These are phyloP conservation scores for Claviceps africana DNA, from an alignment of 2,329 filamentous ascomycete species.

Conservation along the genomic window DNA sequence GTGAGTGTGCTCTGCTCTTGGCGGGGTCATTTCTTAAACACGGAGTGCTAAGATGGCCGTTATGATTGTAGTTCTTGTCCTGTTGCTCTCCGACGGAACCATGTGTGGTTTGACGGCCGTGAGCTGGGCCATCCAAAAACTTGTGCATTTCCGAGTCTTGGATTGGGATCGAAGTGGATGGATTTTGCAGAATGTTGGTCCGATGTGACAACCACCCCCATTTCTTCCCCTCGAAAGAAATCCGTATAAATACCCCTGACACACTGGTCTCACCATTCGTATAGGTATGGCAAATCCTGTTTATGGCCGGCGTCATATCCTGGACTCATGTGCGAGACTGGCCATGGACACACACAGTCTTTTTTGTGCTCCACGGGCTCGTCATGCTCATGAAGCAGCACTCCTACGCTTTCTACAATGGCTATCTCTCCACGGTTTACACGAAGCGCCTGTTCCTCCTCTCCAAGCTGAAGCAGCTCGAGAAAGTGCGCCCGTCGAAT, in stretches of 20 bases:
- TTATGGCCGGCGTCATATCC: slow-evolving; percentile 46
- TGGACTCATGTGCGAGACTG: slow-evolving; percentile 59
- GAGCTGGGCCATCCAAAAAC: slow-evolving; percentile 49
- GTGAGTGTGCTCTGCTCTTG: slow-evolving; percentile 15
- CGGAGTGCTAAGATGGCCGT: not conserved
- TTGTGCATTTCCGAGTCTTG: slow-evolving; percentile 44
- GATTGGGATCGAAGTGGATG: slow-evolving; percentile 57
- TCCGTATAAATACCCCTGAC: not conserved
- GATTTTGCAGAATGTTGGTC: slow-evolving; percentile 53
- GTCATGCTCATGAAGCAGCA: slow-evolving; percentile 78
- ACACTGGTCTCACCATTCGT: not conserved
- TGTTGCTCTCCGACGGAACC: slow-evolving; percentile 50
- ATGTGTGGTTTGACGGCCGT: slow-evolving; percentile 55
- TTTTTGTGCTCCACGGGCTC: slow-evolving; percentile 59
- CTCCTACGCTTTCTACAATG: slow-evolving; percentile 67
- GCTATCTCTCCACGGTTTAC: slow-evolving; percentile 50
- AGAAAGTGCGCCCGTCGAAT: slow-evolving; percentile 33
- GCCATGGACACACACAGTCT: slow-evolving; percentile 74
- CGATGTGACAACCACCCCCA: not conserved
- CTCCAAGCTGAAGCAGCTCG: slow-evolving; percentile 40
- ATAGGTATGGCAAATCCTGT: slow-evolving; percentile 53
- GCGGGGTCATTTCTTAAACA: not conserved
- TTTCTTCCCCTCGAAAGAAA: too few relatives aligned
- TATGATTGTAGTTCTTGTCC: slow-evolving; percentile 28
- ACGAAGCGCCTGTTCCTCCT: slow-evolving; percentile 32